Base-by-base conservation (phyloP, 2,329 filamentous ascomycete genomes). In the Cercospora sp. region DNA sequence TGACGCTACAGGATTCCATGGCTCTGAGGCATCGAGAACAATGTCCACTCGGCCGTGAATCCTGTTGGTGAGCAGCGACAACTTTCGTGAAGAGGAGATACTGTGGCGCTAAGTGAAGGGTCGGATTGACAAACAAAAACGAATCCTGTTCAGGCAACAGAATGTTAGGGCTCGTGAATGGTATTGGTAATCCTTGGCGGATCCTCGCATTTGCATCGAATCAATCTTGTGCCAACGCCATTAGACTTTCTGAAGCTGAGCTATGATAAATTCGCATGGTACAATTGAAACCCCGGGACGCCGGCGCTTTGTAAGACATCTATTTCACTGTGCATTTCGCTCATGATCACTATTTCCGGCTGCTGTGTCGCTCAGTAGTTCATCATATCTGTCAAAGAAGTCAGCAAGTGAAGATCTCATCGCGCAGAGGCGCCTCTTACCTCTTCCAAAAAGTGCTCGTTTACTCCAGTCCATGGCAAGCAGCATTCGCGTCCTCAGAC, bases 391-490 rank as follows among this genome's bases (percentile, higher is more conserved):
- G 72, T 28, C 2, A 8, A 45, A 28, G 59, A 36, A 33, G 36
- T 23, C 40, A 70, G 75, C 60, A 73, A 70, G 61, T 68, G 30
- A 53, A 5, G 1, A 5, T 26, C 9, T 57, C 33, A 8, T 20
- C 13, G 18, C 42, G 18, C 36, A 18, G 8, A 23, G 30, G n/a
- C 6, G 12, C 9, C 48, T 66, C 90, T 83, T 82, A 97, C 94
- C 95, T 89, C 95, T 87, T 73, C 95, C 95, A 83, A 99, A 99
- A 23, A 99, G 81, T 12, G 93, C 92, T 78, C 96, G 87, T 87
- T 98, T 99, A n/a, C 89, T 90, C 95, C 95, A 99, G 79, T 99
- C 95, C 95, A 99, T 97, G 18, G 93, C 93, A 80, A 99, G 84
- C 76, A 99, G 81, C 72, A 93, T 87, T 70, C 94, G 88, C 28